These are phyloP conservation scores for Candida glaebosa DNA, from an alignment of 805 yeast genomes.

Conservation along the genomic window DNA sequence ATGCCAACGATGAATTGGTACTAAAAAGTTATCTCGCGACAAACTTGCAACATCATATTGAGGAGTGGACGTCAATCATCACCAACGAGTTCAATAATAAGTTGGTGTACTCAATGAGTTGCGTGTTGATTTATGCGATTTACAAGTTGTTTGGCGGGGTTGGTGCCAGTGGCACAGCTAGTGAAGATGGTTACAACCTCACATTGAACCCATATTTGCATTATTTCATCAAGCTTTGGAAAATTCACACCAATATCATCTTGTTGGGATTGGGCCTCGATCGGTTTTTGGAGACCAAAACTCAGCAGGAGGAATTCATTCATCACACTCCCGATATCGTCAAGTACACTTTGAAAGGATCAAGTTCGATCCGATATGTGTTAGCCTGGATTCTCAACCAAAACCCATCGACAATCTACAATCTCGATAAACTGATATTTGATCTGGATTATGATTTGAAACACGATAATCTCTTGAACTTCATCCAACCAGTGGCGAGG, in stretches of 20 bases:
- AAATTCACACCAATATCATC: slow-evolving; percentile 57
- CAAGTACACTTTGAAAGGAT: slow-evolving; percentile 48
- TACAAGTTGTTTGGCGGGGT: slow-evolving; percentile 26
- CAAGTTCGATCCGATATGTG: slow-evolving; percentile 59
- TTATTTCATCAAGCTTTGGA: slow-evolving; percentile 60
- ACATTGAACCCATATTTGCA: slow-evolving; percentile 61
- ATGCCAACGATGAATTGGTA: slow-evolving; percentile 40
- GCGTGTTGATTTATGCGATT: slow-evolving; percentile 30
- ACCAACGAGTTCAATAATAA: slow-evolving; percentile 20
- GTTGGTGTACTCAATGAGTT: slow-evolving; percentile 26
- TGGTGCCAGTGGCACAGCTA: slow-evolving; percentile 4
- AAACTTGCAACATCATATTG: slow-evolving; percentile 30
- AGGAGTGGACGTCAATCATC: slow-evolving; percentile 26
- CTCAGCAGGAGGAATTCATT: slow-evolving; percentile 20
- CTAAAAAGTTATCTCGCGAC: slow-evolving; percentile 32
- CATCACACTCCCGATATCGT: slow-evolving; percentile 32
- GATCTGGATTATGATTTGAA: slow-evolving; percentile 40
- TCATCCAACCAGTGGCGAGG: slow-evolving; percentile 66
- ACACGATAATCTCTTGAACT: slow-evolving; percentile 56
- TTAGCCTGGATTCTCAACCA: slow-evolving; percentile 56
- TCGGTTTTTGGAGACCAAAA: slow-evolving; percentile 28
- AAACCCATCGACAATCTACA: slow-evolving; percentile 15
- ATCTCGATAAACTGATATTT: slow-evolving; percentile 8
- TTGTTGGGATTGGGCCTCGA: slow-evolving; percentile 56
- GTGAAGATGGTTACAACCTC: slow-evolving; percentile 27